Evolutionary conservation across 2,329 filamentous ascomycete genomes (phyloP), one percentile per base, ranked within the genome.

Genomic region (Didymella keratinophila): DNA sequence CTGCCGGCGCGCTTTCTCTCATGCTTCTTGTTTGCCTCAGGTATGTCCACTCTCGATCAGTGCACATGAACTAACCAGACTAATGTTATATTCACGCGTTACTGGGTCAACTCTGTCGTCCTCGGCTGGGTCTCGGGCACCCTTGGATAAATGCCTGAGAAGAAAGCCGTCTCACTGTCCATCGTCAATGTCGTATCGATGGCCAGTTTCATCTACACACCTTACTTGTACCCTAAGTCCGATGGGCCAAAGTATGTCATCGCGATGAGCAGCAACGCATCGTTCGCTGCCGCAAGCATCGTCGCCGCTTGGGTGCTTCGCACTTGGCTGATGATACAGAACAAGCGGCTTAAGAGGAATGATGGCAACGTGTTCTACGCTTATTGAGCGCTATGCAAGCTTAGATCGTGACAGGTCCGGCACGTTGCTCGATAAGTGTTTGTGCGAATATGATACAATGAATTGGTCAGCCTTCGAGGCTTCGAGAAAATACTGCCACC

Each of bases 151-250:
- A 79, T 78, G 1, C 65, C 74, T 4, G 78, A 80, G 60, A 82
- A 81, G 66, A 78, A 79, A 47, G 78, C 79, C 18, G 77, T 78
- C 3, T 68, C 73, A 4, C 66, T 80, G 18, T 77, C 78, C 0
- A 76, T 80, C 45, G 78, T 79, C n/a, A 80, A 81, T 49, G 72
- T 77, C 1, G 69, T 77, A 5, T 75, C 74, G 0, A 80, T 78
- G 50, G 67, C 74, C 21, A 70, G 71, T 36, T 74, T 77, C 48
- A 79, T 81, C 39, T 77, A 74, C 52, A 77, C 72, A 1, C 78
- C 78, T 1, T 81, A 79, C 52, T 75, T 80, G 52, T 79, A 79
- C 21, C 60, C 61, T 0, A 58, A 64, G 41, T 65, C 58, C 28
- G 68, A 70, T 39, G 65, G 62, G 4, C 66, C 68, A 1, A 67